These are phyloP conservation scores for Sarocladiaceae sp. DNA, from an alignment of 2,329 filamentous ascomycete species.

Conservation along the genomic window DNA sequence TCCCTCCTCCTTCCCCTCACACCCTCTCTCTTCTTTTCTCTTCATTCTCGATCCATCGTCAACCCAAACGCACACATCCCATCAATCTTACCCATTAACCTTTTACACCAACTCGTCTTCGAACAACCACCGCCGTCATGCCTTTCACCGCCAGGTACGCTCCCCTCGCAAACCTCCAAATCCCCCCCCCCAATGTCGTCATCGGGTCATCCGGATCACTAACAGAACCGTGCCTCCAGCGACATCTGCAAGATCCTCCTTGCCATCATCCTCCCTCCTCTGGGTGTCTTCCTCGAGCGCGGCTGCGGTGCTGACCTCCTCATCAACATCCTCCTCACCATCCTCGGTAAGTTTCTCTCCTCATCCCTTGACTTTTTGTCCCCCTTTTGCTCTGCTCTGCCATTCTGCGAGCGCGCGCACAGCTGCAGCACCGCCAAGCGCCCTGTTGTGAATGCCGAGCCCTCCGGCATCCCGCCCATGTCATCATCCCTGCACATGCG, in stretches of 20 bases:
- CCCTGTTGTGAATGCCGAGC: constrained; percentile 1
- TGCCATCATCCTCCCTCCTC: constrained; percentile 81
- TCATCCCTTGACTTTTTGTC: constrained; percentile 10
- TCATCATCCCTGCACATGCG: background rate
- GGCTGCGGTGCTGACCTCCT: constrained; percentile 81
- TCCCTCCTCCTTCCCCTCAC: background rate
- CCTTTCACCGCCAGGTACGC: constrained; percentile 53
- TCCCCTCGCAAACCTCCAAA: constrained; percentile 8
- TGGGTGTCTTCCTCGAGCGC: constrained; percentile 91
- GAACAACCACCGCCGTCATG: constrained; percentile 35
- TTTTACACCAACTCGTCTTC: constrained; percentile 7
- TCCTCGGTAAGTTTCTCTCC: constrained; percentile 45
- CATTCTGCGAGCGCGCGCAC: too few relatives aligned
- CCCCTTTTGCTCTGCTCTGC: constrained; percentile 64
- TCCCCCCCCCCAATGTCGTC: constrained; percentile 11
- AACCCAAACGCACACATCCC: background rate
- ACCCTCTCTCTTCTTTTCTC: constrained; percentile 6
- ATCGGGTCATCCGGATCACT: background rate
- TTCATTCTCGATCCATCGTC: constrained; percentile 1
- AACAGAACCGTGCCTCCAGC: constrained; percentile 19
- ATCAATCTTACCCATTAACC: background rate
- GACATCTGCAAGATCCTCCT: constrained; percentile 68
- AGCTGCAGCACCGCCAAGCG: constrained; percentile 15
- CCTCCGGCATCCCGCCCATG: constrained; percentile 2
- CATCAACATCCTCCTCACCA: constrained; percentile 88